A percentile compares a stretch with the other conserved stretches of the same genome.
These are phyloP conservation scores for Porodaedalea pini DNA, from an alignment of 1,284 basidiomycete species.

Conservation along the genomic window DNA sequence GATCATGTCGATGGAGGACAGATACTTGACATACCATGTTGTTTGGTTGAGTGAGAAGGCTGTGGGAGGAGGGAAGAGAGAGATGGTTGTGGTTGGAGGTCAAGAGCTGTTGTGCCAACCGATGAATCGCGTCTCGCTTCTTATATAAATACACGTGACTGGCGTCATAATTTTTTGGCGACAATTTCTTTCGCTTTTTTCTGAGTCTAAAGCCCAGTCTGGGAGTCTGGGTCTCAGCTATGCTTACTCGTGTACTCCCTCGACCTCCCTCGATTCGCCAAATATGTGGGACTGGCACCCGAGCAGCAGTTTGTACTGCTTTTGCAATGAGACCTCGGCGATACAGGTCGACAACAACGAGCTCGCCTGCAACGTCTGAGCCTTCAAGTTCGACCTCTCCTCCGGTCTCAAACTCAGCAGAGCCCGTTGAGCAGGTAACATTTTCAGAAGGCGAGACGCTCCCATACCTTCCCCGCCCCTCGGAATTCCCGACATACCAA, in stretches of 20 bases:
- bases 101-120: neutral
- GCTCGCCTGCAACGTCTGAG: neutral
- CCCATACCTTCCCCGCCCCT: constrained; percentile 62
- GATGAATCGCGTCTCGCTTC: neutral
- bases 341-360: neutral
- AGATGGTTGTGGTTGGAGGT: constrained; percentile 4
- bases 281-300: neutral
- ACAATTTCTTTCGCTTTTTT: neutral
- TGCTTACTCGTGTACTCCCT: constrained; percentile 2
- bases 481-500: constrained; percentile 70
- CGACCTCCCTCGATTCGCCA: neutral
- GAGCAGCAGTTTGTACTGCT: neutral
- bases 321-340: neutral
- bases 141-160: constrained; percentile 10
- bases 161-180: neutral
- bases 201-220: too few relatives aligned
- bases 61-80: neutral
- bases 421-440: neutral
- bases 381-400: neutral
- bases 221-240: neutral
- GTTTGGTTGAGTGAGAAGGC: constrained; percentile 9
- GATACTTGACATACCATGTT: constrained; percentile 5
- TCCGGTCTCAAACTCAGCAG: neutral
- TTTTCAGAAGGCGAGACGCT: constrained; percentile 29
- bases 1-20: neutral